Conservation (phyloP, 2,329 filamentous ascomycete genomes). For the Rutstroemia sp. region DNA sequence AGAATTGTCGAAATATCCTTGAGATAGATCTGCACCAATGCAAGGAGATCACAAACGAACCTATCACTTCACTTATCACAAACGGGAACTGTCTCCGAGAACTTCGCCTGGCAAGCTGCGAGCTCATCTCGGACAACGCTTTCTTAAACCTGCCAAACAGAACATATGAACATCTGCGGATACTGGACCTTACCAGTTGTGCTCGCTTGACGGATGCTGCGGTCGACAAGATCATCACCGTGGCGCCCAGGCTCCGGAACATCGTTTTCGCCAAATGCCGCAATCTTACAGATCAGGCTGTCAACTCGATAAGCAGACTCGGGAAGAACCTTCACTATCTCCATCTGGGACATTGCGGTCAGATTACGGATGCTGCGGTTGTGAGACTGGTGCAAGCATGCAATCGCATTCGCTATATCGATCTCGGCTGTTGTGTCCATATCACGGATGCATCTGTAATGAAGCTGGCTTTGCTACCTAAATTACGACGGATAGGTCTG, state of each 20-base stretch:
- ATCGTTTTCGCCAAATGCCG: constrained; percentile 91
- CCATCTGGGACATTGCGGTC: constrained; percentile 85
- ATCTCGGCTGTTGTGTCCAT: constrained; percentile 87
- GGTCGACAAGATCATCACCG: constrained; percentile 79
- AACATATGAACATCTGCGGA: constrained; percentile 80
- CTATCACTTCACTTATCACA: constrained; percentile 72
- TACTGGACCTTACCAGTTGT: constrained; percentile 89
- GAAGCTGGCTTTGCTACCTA: constrained; percentile 78
- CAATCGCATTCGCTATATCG: constrained; percentile 94
- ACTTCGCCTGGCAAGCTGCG: constrained; percentile 78
- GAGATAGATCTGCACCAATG: constrained; percentile 95
- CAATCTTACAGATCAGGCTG: constrained; percentile 82
- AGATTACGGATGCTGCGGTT: constrained; percentile 86
- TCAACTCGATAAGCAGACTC: constrained; percentile 78
- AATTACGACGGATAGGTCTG: constrained; percentile 86
- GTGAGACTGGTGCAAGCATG: constrained; percentile 76
- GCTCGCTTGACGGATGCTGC: constrained; percentile 75
- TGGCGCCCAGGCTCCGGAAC: constrained; percentile 83
- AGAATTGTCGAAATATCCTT: constrained; percentile 83
- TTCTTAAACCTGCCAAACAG: constrained; percentile 70
- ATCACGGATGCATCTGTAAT: constrained; percentile 83
- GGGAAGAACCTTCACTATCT: constrained; percentile 97
- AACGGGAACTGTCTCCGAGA: constrained; percentile 82
- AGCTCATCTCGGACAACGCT: constrained; percentile 76
- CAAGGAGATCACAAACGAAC: constrained; percentile 69